Evolutionary conservation across 768 basidiomycete species (phyloP).

Genomic region (Phlegmacium glaucopus): DNA sequence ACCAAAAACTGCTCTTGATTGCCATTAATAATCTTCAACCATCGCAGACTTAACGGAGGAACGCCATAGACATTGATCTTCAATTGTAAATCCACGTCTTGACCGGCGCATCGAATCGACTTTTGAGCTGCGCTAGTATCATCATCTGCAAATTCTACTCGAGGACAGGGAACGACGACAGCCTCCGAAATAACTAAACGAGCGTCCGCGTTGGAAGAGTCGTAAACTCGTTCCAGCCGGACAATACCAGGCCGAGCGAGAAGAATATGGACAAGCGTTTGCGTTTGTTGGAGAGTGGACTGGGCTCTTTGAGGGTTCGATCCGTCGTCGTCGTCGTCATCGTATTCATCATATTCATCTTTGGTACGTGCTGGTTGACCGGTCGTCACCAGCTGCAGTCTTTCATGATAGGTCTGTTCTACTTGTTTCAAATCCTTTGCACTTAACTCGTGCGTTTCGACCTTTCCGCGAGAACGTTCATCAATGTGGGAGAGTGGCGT

Average conservation of each 20-base stretch:
- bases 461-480: conserved; percentile 37
- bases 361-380: conserved; percentile 25
- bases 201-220: conserved; percentile 67
- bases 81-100: conserved; percentile 52
- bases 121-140: conserved; percentile 31
- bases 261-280: conserved; percentile 70
- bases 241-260: conserved; percentile 72
- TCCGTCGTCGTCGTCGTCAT: conserved; percentile 60
- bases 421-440: conserved; percentile 66
- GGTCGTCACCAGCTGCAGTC: conserved; percentile 41
- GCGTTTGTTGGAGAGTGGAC: conserved; percentile 64
- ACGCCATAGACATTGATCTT: conserved; percentile 68
- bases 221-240: conserved; percentile 70
- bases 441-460: conserved; percentile 54
- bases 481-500: conserved; percentile 54
- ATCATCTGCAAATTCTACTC: conserved; percentile 56
- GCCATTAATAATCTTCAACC: conserved; percentile 69
- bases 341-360: conserved; percentile 66
- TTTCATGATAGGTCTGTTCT: conserved; percentile 55
- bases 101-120: conserved; percentile 66
- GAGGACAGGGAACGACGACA: conserved; percentile 79
- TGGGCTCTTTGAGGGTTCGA: conserved; percentile 23
- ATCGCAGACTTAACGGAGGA: conserved; percentile 73
- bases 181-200: conserved; percentile 66
- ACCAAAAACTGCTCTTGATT: conserved; percentile 70